Evolutionary conservation across 768 basidiomycete species (phyloP), one percentile per base, ranked within the genome.

Genomic region (Strobilomyces echinocephalus): DNA sequence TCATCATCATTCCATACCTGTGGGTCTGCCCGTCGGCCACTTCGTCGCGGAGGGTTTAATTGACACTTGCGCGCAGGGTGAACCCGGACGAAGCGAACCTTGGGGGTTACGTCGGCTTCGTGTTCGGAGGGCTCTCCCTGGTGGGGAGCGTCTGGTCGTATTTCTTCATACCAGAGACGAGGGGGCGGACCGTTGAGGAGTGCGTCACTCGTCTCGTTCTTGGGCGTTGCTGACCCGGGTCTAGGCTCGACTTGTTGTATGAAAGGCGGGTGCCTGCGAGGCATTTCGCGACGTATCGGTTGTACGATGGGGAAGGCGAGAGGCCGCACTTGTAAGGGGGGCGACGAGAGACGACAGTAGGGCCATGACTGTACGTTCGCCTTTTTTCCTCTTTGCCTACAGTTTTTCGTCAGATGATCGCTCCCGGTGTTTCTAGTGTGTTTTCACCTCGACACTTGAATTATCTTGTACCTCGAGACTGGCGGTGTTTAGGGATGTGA

Each of bases 151-250:
- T 36, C 3, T 36, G 15, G 7, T 16, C 35, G 6, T 36, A 16
- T 15, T 16, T 16, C 15, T 36, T 36, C 15, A 36, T 15, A 7
- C 35, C 15, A 7, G 35, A 36, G 35, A 36, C 35, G 5, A 36
- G 36, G 34, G 56, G 63, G 6, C 60, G 67, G n/a, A 69, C 66
- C 8, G 58, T 67, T 15, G 63, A 69, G 16, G 67, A 69, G 60
- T 64, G 40, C 54, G 67, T 68, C 30, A 1, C 30, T 24, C 24
- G 24, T 24, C 24, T 24, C 4, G 24, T 24, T 30, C 1, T 9
- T 2, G 30, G 30, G 9, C 30, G 6, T 24, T 7, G 11, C 36
- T 48, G 36, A 49, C 47, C 11, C 8, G 12, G 38, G 3, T 18
- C 7, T 31, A 66, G 64, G 16, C 63, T 72, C 44, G 71, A 72